Conservation (phyloP, 192 early-diverging fungal species). For the Hyaloraphidium curvatum region DNA sequence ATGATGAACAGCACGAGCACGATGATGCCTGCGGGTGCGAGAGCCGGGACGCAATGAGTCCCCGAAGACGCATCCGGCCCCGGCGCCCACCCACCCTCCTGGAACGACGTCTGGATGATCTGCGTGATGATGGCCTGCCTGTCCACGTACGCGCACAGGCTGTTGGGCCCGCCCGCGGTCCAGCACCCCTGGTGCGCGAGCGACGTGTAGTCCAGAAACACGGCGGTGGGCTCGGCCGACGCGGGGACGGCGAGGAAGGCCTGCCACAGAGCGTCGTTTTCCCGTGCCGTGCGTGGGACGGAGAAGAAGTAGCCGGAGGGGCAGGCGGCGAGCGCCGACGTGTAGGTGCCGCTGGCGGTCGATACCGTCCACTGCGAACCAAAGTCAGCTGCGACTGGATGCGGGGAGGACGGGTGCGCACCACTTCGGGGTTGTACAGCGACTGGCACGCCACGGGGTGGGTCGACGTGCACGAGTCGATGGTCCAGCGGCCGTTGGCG, state of each 20-base stretch:
- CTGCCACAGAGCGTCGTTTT: not conserved
- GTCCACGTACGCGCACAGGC: not conserved
- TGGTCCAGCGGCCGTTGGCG: not conserved
- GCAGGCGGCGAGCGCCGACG: not conserved
- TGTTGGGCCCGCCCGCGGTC: not conserved
- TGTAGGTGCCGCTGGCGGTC: not conserved
- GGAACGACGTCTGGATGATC: constrained; percentile 1
- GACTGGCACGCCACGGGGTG: not conserved
- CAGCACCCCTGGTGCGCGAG: not conserved
- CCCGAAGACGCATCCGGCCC: too few relatives aligned
- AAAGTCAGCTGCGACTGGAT: not conserved
- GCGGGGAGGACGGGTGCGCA: not conserved
- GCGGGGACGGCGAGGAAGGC: not conserved
- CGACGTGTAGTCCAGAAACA: not conserved
- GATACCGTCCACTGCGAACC: not conserved
- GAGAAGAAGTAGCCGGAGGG: not conserved
- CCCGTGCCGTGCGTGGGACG: not conserved
- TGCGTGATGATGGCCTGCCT: not conserved
- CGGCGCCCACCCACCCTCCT: too few relatives aligned
- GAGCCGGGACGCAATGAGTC: too few relatives aligned
- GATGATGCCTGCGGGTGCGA: too few relatives aligned
- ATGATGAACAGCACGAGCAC: not conserved
- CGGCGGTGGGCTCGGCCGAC: not conserved
- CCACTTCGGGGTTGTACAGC: not conserved
- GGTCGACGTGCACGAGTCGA: not conserved